Evolutionary conservation across 2,329 filamentous ascomycete genomes (phyloP).

Genomic region (Cordyceps tenuipes): DNA sequence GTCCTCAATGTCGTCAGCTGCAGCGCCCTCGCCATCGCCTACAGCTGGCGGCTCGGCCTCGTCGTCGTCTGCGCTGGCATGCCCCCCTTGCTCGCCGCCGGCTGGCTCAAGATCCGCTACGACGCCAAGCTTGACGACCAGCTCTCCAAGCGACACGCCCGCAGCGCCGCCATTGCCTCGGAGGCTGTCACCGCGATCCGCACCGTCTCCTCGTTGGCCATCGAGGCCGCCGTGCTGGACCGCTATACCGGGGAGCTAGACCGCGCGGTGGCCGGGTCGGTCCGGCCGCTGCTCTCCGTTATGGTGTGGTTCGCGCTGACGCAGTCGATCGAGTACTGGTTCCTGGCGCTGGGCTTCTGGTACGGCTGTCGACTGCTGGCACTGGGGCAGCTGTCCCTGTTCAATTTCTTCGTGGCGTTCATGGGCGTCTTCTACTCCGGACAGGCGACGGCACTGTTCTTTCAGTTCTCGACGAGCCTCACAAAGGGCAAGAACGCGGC

Average conservation of each 20-base stretch:
- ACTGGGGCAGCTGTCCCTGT: slow-evolving; percentile 42
- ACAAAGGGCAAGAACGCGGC: slow-evolving; percentile 41
- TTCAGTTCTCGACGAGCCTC: slow-evolving; percentile 42
- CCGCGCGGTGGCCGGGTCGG: slow-evolving; percentile 16
- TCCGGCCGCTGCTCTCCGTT: slow-evolving; percentile 23
- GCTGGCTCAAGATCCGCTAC: slow-evolving; percentile 36
- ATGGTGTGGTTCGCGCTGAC: slow-evolving; percentile 31
- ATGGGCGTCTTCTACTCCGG: slow-evolving; percentile 40
- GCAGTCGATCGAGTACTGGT: slow-evolving; percentile 29
- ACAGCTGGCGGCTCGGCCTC: slow-evolving; percentile 37
- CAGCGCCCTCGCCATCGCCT: slow-evolving; percentile 30
- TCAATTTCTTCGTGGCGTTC: slow-evolving; percentile 42
- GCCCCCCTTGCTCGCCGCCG: slow-evolving; percentile 31
- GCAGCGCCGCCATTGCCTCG: slow-evolving; percentile 36
- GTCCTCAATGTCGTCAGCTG: slow-evolving; percentile 32
- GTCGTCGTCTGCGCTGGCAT: slow-evolving; percentile 34
- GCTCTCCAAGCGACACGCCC: slow-evolving; percentile 27
- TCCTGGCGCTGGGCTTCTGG: slow-evolving; percentile 35
- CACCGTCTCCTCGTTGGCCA: slow-evolving; percentile 32
- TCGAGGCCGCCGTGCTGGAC: slow-evolving; percentile 27
- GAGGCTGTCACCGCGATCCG: slow-evolving; percentile 37
- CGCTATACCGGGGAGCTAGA: slow-evolving; percentile 26
- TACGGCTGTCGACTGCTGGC: slow-evolving; percentile 31
- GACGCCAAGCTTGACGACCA: slow-evolving; percentile 30
- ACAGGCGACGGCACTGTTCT: slow-evolving; percentile 32